A percentile compares a stretch with the other conserved stretches of the same genome.
Evolutionary conservation across 1,284 basidiomycete genomes (phyloP).

Genomic region (Macrocybe sp.): DNA sequence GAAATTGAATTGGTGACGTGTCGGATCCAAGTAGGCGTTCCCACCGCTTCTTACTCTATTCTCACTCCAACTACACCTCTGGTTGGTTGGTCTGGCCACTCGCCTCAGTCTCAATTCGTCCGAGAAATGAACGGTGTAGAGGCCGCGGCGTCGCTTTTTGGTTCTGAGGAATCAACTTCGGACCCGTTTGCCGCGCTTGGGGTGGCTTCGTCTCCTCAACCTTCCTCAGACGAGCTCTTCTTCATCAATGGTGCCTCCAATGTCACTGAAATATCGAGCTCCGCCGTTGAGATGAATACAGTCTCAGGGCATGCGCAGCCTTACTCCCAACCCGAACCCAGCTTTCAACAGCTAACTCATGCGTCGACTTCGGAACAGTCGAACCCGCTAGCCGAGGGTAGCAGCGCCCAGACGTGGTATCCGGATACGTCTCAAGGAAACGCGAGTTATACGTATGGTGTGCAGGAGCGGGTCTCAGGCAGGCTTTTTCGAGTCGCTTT

Average conservation of each 20-base stretch:
- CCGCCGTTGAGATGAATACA: background rate
- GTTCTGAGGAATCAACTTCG: conserved; percentile 48
- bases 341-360: no score
- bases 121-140: conserved; percentile 56
- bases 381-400: no score
- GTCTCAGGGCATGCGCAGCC: no score
- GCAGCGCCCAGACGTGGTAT: no score
- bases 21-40: background rate
- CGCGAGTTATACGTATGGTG: no score
- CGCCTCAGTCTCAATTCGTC: background rate
- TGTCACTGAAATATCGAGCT: conserved; percentile 7
- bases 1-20: no score
- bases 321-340: no score
- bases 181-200: conserved; percentile 68
- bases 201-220: conserved; percentile 22
- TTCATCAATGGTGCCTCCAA: conserved; percentile 10
- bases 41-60: background rate
- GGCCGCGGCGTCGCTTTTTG: conserved; percentile 76
- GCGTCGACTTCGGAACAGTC: no score
- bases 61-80: conserved; percentile 4
- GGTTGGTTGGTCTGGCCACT: conserved; percentile 2
- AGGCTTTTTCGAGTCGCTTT: no score
- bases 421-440: no score
- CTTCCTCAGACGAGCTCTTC: conserved; percentile 22
- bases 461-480: no score